Evolutionary conservation across 371 early-diverging fungal species (phyloP), one percentile per base, ranked within the genome.

Genomic region (Apophysomyces sp.): DNA sequence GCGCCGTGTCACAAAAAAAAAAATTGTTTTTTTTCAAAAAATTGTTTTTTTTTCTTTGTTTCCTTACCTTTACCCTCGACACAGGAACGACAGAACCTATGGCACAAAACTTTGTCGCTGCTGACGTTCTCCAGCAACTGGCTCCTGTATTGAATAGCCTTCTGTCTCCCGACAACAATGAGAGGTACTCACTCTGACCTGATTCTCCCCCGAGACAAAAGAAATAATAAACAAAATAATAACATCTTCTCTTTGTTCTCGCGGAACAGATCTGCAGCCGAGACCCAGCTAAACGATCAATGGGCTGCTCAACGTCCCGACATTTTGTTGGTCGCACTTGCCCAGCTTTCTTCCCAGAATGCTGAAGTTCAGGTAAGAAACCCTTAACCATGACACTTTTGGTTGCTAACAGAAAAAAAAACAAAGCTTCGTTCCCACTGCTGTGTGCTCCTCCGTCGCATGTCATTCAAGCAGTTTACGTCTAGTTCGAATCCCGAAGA

Each of bases 351-450:
- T 30, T 77, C 82, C 13, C 67, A 73, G 53, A 84, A 81, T 61
- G 62, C 68, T 30, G 85, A 84, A 51, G 73, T 73, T 37, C 81
- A 86, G 62, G 87, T 86, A 77, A 66, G 64, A 24, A 40, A 18
- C 36, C n/a, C n/a, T n/a, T n/a, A n/a, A n/a, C n/a, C n/a, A n/a
- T n/a, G n/a, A n/a, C n/a, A n/a, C n/a, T n/a, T n/a, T n/a, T n/a
- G n/a, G n/a, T n/a, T n/a, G n/a, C n/a, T n/a, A n/a, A n/a, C n/a
- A n/a, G n/a, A n/a, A n/a, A n/a, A n/a, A n/a, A n/a, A n/a, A n/a
- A n/a, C n/a, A n/a, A 66, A 94, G 92, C 74, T 92, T 53, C 96
- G 97, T 53, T 90, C 94, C 6, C 91, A 94, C 58, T 87, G 94
- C 32, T 86, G 93, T 54, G 89, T 98, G 12, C 83, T 98, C 51